Conservation (phyloP, 2,329 filamentous ascomycete genomes). For the Ramichloridium luteum region DNA sequence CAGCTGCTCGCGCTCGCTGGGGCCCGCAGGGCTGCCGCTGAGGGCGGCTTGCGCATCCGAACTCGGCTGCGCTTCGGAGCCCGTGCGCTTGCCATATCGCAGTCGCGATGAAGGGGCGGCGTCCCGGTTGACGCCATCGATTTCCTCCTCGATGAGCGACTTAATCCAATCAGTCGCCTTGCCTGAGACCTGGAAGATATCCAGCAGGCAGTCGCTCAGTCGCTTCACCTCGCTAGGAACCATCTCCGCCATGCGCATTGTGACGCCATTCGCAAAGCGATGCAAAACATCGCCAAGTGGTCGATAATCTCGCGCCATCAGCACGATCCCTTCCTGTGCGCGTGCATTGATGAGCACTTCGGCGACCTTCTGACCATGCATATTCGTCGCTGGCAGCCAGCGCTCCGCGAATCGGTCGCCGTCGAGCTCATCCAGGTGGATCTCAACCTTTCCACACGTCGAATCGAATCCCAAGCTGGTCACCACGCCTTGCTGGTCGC, state of each 20-base stretch:
- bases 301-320: constrained; percentile 76
- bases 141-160: constrained; percentile 88
- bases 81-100: constrained; percentile 54
- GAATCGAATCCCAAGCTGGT: constrained; percentile 37
- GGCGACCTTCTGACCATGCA: constrained; percentile 62
- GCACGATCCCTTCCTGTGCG: constrained; percentile 78
- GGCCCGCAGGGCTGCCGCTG: constrained; percentile 2
- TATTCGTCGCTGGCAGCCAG: constrained; percentile 71
- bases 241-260: constrained; percentile 68
- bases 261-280: constrained; percentile 70
- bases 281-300: constrained; percentile 73
- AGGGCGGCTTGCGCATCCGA: constrained; percentile 32
- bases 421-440: constrained; percentile 67
- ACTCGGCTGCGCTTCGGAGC: constrained; percentile 51
- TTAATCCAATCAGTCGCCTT: constrained; percentile 80
- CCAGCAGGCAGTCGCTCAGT: constrained; percentile 76
- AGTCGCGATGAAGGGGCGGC: constrained; percentile 50
- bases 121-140: constrained; percentile 81
- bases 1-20: constrained; percentile 55
- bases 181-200: constrained; percentile 90
- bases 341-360: constrained; percentile 74
- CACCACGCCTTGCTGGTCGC: constrained; percentile 29
- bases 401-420: constrained; percentile 68
- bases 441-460: constrained; percentile 61
- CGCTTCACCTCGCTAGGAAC: constrained; percentile 65